phyloP scores from a whole-genome alignment of 176 grass and related monocot genomes.

The bread wheat (Triticum aestivum) region DNA sequence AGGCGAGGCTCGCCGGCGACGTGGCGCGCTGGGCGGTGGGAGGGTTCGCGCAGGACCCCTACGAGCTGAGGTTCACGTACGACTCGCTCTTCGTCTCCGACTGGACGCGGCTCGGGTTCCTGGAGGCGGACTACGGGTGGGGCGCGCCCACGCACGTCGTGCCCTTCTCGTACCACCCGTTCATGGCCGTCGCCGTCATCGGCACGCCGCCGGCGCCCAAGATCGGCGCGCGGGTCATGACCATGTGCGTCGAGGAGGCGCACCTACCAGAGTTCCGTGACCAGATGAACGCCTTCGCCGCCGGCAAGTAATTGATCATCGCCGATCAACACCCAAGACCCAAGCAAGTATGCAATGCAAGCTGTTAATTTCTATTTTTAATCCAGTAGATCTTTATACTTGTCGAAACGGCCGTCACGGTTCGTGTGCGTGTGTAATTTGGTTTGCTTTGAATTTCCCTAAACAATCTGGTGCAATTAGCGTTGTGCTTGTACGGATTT shows the following conservation, averaged over 20 bases:
- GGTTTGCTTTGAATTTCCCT: neutral
- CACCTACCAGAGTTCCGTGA: constrained; percentile 65
- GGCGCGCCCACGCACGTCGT: constrained; percentile 57
- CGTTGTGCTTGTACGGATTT: neutral
- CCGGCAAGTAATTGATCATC: neutral
- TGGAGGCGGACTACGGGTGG: constrained; percentile 87
- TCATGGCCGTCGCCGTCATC: constrained; percentile 86
- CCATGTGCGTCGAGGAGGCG: constrained; percentile 77
- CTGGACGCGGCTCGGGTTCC: constrained; percentile 72
- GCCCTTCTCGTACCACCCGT: constrained; percentile 64
- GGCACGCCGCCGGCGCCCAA: constrained; percentile 59
- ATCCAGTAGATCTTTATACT: neutral
- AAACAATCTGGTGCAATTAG: neutral
- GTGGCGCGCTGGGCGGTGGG: constrained; percentile 72
- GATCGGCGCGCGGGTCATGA: constrained; percentile 68
- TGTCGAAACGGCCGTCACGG: neutral
- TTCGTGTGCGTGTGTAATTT: neutral
- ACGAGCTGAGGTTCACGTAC: constrained; percentile 67
- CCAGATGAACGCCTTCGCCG: constrained; percentile 60
- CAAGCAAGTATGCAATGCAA: neutral
- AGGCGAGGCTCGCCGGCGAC: constrained; percentile 44
- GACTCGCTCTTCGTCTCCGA: constrained; percentile 84
- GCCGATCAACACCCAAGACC: neutral
- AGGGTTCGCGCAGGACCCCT: constrained; percentile 54
- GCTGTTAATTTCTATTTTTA: neutral